A percentile compares a stretch with the other conserved stretches of the same genome.
These are phyloP conservation scores for Quercus phellos DNA, from an alignment of 331 rosid species.

Conservation along the genomic window DNA sequence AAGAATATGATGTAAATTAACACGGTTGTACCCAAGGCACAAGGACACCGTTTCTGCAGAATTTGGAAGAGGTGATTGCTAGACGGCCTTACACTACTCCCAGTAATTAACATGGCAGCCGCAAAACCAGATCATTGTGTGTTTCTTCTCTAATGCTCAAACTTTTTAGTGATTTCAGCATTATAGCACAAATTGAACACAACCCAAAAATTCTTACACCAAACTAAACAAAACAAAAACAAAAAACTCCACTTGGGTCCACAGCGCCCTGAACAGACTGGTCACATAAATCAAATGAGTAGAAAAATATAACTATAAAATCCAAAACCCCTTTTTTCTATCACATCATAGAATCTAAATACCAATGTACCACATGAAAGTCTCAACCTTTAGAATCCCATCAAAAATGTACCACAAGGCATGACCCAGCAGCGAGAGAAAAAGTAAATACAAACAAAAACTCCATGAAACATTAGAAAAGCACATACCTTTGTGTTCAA, in stretches of 20 bases:
- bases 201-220: not conserved
- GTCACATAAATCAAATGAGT: not conserved
- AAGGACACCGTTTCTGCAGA: too few species aligned
- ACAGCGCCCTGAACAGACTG: not conserved
- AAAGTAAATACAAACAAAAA: not conserved
- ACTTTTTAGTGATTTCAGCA: not conserved
- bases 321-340: not conserved
- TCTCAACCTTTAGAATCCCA: not conserved
- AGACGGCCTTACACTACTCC: too few species aligned
- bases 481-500: slow-evolving; percentile 59
- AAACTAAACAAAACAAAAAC: not conserved
- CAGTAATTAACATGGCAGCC: not conserved
- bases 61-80: too few species aligned
- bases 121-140: not conserved
- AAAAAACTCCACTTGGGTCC: not conserved
- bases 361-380: not conserved
- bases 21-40: too few species aligned
- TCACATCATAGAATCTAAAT: not conserved
- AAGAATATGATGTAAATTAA: too few species aligned
- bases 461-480: not conserved
- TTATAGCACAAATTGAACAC: not conserved
- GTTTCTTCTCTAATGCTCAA: not conserved
- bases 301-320: not conserved
- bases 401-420: not conserved
- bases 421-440: not conserved